Percentiles rank a stretch among this genome's conserved stretches.
Evolutionary conservation across 441 rosid species (phyloP).

Genomic region (Sinapis alba): DNA sequence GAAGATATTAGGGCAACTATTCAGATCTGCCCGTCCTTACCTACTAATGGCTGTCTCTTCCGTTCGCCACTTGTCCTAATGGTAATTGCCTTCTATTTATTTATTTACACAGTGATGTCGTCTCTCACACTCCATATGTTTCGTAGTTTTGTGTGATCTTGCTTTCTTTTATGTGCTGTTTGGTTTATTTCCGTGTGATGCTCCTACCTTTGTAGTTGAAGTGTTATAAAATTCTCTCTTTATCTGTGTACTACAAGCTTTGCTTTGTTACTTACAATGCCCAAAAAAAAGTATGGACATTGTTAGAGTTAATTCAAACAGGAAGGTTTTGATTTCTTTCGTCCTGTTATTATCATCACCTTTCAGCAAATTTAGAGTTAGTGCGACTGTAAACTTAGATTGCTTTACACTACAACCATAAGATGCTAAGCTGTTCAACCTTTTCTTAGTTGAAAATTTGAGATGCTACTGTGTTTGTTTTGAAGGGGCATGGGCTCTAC

Average conservation of each 20-base stretch:
- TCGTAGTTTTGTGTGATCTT: slow-evolving; percentile 10
- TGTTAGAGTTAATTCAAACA: not conserved
- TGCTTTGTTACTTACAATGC: not conserved
- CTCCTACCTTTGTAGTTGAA: not conserved
- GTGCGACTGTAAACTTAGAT: not conserved
- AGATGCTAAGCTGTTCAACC: slow-evolving; percentile 7
- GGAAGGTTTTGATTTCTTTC: not conserved
- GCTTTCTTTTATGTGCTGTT: not conserved
- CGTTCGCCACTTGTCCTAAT: slow-evolving; percentile 33
- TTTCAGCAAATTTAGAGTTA: slow-evolving; percentile 3
- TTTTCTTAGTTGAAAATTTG: slow-evolving; percentile 4
- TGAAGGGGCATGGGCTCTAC: slow-evolving; percentile 74
- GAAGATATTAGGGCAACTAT: slow-evolving; percentile 35
- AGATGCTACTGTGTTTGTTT: slow-evolving; percentile 10
- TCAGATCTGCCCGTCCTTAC: slow-evolving; percentile 36
- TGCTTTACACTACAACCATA: not conserved
- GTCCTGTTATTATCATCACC: not conserved
- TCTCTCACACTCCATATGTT: not conserved
- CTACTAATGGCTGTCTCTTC: slow-evolving; percentile 18
- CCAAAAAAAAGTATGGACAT: not conserved
- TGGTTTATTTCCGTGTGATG: not conserved
- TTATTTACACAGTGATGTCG: slow-evolving; percentile 20
- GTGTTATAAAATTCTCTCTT: not conserved
- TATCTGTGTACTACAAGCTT: not conserved
- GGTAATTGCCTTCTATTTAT: not conserved